Conservation (phyloP, 2,329 filamentous ascomycete genomes). For the Calonectria pteridis region DNA sequence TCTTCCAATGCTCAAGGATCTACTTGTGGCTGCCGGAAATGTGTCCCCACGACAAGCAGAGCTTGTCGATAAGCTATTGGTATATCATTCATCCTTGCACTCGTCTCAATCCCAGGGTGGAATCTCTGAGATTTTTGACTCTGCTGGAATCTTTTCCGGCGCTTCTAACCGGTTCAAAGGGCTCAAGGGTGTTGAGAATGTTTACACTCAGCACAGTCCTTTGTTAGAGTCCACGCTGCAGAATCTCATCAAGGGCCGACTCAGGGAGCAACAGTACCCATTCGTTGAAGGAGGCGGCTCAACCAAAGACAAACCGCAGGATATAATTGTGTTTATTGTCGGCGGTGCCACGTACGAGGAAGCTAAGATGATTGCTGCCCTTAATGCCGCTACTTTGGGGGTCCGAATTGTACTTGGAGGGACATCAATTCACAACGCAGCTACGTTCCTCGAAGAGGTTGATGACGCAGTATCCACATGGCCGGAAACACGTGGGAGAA, state of each 20-base stretch:
- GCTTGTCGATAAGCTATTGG: slow-evolving; percentile 83
- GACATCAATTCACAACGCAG: slow-evolving; percentile 89
- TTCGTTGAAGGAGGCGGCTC: slow-evolving; percentile 91
- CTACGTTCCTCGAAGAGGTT: slow-evolving; percentile 90
- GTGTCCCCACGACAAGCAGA: slow-evolving; percentile 82
- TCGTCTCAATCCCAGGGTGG: slow-evolving; percentile 80
- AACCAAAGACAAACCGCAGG: slow-evolving; percentile 95
- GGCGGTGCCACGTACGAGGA: slow-evolving; percentile 97
- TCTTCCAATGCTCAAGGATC: slow-evolving; percentile 85
- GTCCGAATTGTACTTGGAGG: slow-evolving; percentile 91
- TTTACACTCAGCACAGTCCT: slow-evolving; percentile 97
- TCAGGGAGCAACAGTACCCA: slow-evolving; percentile 90
- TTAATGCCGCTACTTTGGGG: slow-evolving; percentile 92
- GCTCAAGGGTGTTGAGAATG: slow-evolving; percentile 96
- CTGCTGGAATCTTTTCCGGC: slow-evolving; percentile 89
- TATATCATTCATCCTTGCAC: slow-evolving; percentile 89
- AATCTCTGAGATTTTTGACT: slow-evolving; percentile 93
- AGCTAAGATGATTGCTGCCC: slow-evolving; percentile 93
- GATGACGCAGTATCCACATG: slow-evolving; percentile 89
- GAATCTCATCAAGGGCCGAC: slow-evolving; percentile 90
- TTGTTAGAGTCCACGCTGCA: slow-evolving; percentile 89
- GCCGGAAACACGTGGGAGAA: slow-evolving; percentile 71
- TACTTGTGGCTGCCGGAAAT: slow-evolving; percentile 86
- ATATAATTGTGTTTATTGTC: slow-evolving; percentile 94
- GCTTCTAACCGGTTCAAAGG: slow-evolving; percentile 92